Percentiles rank a stretch among this genome's conserved stretches.
These are phyloP conservation scores for Penicillium brevicompactum DNA, from an alignment of 2,329 filamentous ascomycete species.

Conservation along the genomic window DNA sequence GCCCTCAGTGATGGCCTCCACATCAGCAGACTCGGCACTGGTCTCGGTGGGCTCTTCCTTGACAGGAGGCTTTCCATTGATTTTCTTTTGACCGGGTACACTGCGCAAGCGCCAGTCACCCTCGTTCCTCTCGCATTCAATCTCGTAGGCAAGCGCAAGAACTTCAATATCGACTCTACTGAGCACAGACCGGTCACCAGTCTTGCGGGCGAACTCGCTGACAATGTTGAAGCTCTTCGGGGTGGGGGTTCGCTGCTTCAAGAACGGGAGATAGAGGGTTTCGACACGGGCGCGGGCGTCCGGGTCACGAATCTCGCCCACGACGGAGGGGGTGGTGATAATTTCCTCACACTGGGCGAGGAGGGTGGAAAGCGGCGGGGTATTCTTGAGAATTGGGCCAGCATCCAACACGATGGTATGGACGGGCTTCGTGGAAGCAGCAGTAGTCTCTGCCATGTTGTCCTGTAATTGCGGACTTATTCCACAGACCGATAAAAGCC, in stretches of 20 bases:
- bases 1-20: conserved; percentile 33
- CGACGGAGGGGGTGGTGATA: conserved; percentile 80
- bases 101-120: conserved; percentile 83
- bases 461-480: conserved; percentile 12
- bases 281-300: conserved; percentile 79
- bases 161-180: conserved; percentile 89
- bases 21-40: conserved; percentile 24
- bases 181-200: conserved; percentile 84
- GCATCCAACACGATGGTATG: conserved; percentile 87
- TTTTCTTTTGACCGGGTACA: conserved; percentile 73
- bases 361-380: conserved; percentile 80
- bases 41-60: conserved; percentile 43
- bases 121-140: conserved; percentile 90
- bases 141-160: conserved; percentile 85
- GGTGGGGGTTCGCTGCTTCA: conserved; percentile 73
- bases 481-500: conserved; percentile 1
- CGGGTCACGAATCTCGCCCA: conserved; percentile 84
- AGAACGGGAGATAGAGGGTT: conserved; percentile 80
- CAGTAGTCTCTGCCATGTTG: conserved; percentile 20
- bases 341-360: conserved; percentile 74
- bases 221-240: conserved; percentile 79
- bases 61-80: conserved; percentile 69
- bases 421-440: conserved; percentile 61
- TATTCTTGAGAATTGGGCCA: conserved; percentile 90
- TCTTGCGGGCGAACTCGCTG: conserved; percentile 81